Percentiles rank a stretch among this genome's conserved stretches.
Conservation (phyloP, 2,329 filamentous ascomycete species). For the Aspergillus hiratsukae region DNA sequence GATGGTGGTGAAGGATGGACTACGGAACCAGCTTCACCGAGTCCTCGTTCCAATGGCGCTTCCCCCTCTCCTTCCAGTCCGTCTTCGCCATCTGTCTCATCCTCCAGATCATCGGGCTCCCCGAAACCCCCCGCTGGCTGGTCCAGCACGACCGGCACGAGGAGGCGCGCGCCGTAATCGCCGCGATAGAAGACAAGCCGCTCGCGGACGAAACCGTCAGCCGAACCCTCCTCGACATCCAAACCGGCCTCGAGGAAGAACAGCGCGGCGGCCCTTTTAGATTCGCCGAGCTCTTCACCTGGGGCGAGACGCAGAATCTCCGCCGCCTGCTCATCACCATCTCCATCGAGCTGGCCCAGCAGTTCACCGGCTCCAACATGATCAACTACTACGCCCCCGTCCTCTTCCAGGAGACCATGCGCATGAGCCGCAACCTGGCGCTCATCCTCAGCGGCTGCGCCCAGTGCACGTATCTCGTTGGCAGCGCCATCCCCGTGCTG, state of each 20-base stretch:
- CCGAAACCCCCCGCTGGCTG: slow-evolving; percentile 31
- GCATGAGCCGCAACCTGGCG: slow-evolving; percentile 44
- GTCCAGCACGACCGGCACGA: slow-evolving; percentile 22
- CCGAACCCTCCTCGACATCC: slow-evolving; percentile 18
- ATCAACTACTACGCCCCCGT: slow-evolving; percentile 41
- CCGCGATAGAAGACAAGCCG: slow-evolving; percentile 15
- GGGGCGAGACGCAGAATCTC: slow-evolving; percentile 29
- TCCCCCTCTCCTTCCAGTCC: slow-evolving; percentile 28
- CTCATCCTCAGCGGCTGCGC: slow-evolving; percentile 50
- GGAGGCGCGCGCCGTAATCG: slow-evolving; percentile 21
- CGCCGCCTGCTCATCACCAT: slow-evolving; percentile 31
- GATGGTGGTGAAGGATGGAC: slow-evolving; percentile 28
- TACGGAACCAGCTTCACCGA: slow-evolving; percentile 39
- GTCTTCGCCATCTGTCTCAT: slow-evolving; percentile 24
- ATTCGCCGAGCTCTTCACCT: slow-evolving; percentile 33
- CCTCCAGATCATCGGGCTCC: slow-evolving; percentile 22
- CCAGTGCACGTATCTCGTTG: slow-evolving; percentile 38
- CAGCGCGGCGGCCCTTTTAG: slow-evolving; percentile 29
- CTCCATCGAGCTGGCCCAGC: slow-evolving; percentile 34
- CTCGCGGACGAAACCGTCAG: slow-evolving; percentile 8
- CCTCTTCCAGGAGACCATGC: slow-evolving; percentile 38
- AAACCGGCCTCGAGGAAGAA: slow-evolving; percentile 18
- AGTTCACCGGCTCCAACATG: slow-evolving; percentile 36
- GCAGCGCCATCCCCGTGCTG: slow-evolving; percentile 39
- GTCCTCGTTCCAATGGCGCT: slow-evolving; percentile 28